Conservation (phyloP, 73 alveolate genomes). For the Blepharisma stoltei region DNA sequence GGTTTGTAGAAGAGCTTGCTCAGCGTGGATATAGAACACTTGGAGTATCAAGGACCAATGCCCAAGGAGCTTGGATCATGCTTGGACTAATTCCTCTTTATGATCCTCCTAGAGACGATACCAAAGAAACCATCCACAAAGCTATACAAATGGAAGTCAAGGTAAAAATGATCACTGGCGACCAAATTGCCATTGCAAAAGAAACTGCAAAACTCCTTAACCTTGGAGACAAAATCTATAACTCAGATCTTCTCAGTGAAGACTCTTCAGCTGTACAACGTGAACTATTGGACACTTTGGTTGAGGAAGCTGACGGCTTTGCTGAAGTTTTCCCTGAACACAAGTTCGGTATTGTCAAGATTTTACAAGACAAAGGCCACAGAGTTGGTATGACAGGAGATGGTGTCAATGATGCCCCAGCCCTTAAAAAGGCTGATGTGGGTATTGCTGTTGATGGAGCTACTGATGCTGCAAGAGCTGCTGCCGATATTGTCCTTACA, state of each 20-base stretch:
- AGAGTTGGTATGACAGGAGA: constrained; percentile 69
- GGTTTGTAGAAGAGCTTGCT: constrained; percentile 16
- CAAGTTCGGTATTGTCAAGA: constrained; percentile 24
- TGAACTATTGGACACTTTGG: not conserved
- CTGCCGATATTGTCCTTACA: constrained; percentile 57
- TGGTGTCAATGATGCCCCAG: constrained; percentile 77
- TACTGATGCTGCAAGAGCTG: constrained; percentile 70
- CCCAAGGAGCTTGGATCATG: constrained; percentile 9
- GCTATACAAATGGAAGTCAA: constrained; percentile 30
- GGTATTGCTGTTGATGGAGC: constrained; percentile 73
- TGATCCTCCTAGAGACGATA: constrained; percentile 37
- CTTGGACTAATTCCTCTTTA: constrained; percentile 32
- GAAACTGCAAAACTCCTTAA: constrained; percentile 45
- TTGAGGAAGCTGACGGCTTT: constrained; percentile 33
- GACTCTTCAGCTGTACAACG: constrained; percentile 5
- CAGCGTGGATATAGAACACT: constrained; percentile 28
- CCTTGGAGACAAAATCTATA: constrained; percentile 23
- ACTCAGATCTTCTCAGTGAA: constrained; percentile 13
- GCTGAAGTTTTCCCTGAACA: constrained; percentile 40
- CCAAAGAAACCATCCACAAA: constrained; percentile 31
- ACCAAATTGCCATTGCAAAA: constrained; percentile 54
- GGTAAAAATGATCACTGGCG: constrained; percentile 63
- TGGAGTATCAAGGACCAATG: constrained; percentile 10
- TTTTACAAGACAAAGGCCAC: constrained; percentile 16
- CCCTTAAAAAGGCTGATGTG: constrained; percentile 65